Evolutionary conservation across 2,329 filamentous ascomycete species (phyloP).

Genomic region (Eutypella sp.): DNA sequence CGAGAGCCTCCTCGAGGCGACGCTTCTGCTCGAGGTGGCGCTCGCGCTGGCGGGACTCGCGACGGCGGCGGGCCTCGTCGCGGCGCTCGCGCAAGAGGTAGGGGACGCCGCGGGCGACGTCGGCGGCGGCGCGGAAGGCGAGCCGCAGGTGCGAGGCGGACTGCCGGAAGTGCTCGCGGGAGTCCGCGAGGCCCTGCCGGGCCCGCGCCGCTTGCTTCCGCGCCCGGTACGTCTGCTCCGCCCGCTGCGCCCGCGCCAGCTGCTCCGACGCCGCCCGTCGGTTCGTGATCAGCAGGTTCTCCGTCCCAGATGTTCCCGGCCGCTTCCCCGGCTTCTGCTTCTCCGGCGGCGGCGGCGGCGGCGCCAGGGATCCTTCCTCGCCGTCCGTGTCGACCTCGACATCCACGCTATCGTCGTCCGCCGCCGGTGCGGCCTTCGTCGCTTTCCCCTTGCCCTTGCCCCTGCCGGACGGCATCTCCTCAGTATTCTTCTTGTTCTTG

Average conservation of each 20-base stretch:
- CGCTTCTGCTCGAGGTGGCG: conserved; percentile 30
- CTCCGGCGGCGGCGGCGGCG: too few species aligned
- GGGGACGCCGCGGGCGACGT: conserved; percentile 27
- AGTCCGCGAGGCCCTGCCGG: conserved; percentile 32
- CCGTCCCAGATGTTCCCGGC: conserved; percentile 39
- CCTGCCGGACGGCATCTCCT: background rate
- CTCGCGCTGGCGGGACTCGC: conserved; percentile 25
- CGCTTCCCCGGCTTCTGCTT: conserved; percentile 16
- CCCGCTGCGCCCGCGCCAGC: conserved; percentile 32
- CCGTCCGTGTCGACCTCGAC: background rate
- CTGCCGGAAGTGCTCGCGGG: conserved; percentile 34
- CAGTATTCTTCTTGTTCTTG: conserved; percentile 5
- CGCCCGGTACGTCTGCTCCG: conserved; percentile 36
- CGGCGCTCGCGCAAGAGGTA: conserved; percentile 33
- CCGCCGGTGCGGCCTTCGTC: background rate
- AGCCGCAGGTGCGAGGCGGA: conserved; percentile 30
- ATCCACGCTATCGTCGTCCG: background rate
- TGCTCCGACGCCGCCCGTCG: conserved; percentile 33
- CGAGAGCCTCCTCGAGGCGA: conserved; percentile 28
- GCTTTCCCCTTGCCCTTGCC: background rate
- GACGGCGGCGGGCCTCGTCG: conserved; percentile 25
- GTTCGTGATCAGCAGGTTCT: conserved; percentile 34
- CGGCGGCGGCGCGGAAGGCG: conserved; percentile 27
- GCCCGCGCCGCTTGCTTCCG: conserved; percentile 36
- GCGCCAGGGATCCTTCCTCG: too few species aligned